Base-by-base conservation (phyloP, 352 stramenopile species). In the Thraustochytrium sp. region DNA sequence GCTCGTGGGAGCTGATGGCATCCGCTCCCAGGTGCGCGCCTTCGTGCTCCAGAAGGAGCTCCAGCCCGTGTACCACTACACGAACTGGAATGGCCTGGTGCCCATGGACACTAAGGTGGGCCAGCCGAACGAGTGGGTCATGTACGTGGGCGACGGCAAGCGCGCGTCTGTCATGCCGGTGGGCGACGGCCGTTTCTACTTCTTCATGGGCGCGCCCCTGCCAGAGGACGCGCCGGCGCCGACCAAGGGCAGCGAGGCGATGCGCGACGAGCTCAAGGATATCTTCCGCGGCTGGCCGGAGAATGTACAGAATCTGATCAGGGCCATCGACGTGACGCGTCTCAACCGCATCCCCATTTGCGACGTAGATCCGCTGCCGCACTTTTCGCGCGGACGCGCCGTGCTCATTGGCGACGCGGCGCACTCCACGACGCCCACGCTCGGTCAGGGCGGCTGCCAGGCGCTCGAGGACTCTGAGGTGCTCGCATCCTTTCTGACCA, bases 311-410 rank as follows among this genome's bases (percentile, higher is more conserved):
- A 13, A 83, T 4, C 42, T 84, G 8, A 84, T 84, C 44, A 37
- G 84, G 9, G 75, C 75, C 8, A 84, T 84, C 42, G 75, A 84
- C 31, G 61, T 84, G 21, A 54, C 23, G 37, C 18, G 26, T 4
- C 40, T 84, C n/a, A 84, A 84, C 34, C 55, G 75, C 44, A 80
- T 84, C 38, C 75, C 75, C 44, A 80, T 84, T 44, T 84, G 75
- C 61, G 75, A 84, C 36, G 29, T 83, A 3, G 75, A 84, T 26
- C 55, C 55, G 34, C 37, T 84, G 16, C 75, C 75, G n/a, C 29
- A 9, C 18, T 73, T 68, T 34, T 73, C 13, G 29, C 40, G 49
- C 16, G 75, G 75, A 5, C 34, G 34, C 23, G 75, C 49, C 23
- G 75, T 84, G 13, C 13, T 84, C 18, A 73, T 84, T 3, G 75